Evolutionary conservation across 164 flowering plant genomes (phyloP).

Genomic region (Cinnamomum chago): DNA sequence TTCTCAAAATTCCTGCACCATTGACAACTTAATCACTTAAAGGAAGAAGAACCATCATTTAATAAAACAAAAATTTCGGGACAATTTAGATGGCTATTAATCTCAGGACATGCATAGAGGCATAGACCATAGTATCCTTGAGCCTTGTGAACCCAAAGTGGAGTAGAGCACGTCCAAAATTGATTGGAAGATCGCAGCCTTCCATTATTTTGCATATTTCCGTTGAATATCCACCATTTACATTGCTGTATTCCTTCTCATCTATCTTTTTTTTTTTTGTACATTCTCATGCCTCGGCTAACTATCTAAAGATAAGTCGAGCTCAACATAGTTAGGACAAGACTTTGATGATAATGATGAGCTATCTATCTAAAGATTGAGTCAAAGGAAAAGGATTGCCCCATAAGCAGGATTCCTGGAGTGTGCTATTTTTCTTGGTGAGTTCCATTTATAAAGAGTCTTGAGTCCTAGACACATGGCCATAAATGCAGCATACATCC

Average conservation of each 20-base stretch:
- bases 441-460: neutral
- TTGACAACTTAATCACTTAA: neutral
- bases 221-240: neutral
- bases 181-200: neutral
- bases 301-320: no score
- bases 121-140: neutral
- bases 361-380: no score
- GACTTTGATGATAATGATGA: no score
- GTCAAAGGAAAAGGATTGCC: no score
- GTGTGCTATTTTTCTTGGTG: neutral
- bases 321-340: no score
- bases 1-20: slow-evolving; percentile 79
- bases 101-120: neutral
- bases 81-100: neutral
- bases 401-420: neutral
- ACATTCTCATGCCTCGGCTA: no score
- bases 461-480: neutral
- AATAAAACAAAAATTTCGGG: neutral
- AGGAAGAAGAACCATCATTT: neutral
- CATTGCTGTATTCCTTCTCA: no score
- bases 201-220: neutral
- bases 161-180: neutral
- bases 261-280: no score
- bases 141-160: neutral
- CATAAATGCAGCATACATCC: neutral